A percentile compares a stretch with the other conserved stretches of the same genome.
Evolutionary conservation across 2,329 filamentous ascomycete genomes (phyloP).

Genomic region (Fusarium euwallaceae): DNA sequence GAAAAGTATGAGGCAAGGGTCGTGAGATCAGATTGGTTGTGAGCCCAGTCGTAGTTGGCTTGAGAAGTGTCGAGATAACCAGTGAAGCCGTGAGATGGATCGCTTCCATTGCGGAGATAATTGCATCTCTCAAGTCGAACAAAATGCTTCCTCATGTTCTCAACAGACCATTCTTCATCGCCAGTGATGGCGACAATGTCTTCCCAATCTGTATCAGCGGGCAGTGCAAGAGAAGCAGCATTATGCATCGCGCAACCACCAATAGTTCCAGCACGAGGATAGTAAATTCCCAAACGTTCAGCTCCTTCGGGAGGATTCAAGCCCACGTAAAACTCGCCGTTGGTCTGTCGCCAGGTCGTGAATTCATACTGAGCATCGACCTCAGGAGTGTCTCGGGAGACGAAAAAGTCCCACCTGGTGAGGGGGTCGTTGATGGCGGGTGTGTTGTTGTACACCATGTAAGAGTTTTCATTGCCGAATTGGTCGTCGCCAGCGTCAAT

Average conservation of each 20-base stretch:
- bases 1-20: background rate
- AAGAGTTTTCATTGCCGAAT: background rate
- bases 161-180: background rate
- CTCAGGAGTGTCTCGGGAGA: background rate
- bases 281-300: background rate
- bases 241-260: background rate
- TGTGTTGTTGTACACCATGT: background rate
- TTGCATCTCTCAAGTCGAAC: background rate
- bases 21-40: background rate
- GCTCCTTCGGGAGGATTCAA: background rate
- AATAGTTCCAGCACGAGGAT: background rate
- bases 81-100: background rate
- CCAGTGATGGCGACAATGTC: background rate
- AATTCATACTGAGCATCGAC: background rate
- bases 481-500: background rate
- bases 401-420: conserved; percentile 1
- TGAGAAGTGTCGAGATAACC: background rate
- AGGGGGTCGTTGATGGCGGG: background rate
- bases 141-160: conserved; percentile 65
- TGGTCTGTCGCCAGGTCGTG: background rate
- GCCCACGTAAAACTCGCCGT: background rate
- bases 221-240: background rate
- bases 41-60: background rate
- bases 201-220: background rate
- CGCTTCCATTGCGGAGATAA: background rate